Evolutionary conservation across 495 filamentous ascomycete species (phyloP).

Genomic region (Daldinia vernicosa): DNA sequence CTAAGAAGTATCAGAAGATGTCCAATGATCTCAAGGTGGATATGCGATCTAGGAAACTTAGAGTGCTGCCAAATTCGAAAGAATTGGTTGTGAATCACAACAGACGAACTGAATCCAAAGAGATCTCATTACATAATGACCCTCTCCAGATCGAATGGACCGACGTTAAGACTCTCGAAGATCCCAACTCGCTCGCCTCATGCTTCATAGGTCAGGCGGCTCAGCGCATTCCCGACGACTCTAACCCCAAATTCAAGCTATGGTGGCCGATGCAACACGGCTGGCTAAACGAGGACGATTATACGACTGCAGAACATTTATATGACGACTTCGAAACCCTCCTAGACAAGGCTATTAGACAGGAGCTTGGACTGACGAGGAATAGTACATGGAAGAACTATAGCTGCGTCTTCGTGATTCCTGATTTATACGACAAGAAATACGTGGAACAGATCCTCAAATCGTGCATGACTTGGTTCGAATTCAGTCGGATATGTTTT

Average conservation of each 20-base stretch:
- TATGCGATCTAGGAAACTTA: conserved; percentile 91
- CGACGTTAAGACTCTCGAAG: conserved; percentile 69
- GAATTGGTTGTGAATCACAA: conserved; percentile 95
- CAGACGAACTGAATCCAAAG: conserved; percentile 77
- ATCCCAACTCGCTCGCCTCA: conserved; percentile 64
- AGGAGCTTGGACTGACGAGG: conserved; percentile 78
- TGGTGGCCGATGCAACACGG: conserved; percentile 91
- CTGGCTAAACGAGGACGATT: conserved; percentile 89
- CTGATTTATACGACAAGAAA: conserved; percentile 92
- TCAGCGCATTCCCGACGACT: conserved; percentile 84
- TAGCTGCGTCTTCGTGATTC: conserved; percentile 92
- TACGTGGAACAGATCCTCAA: conserved; percentile 87
- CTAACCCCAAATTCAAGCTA: conserved; percentile 87
- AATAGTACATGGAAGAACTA: conserved; percentile 88
- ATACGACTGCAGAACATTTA: conserved; percentile 75
- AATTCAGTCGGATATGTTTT: conserved; percentile 86
- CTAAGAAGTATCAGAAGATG: conserved; percentile 80
- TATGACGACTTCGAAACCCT: conserved; percentile 87
- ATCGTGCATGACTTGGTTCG: conserved; percentile 85
- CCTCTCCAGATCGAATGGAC: conserved; percentile 95
- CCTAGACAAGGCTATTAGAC: conserved; percentile 83
- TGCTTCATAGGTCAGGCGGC: conserved; percentile 85
- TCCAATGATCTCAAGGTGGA: conserved; percentile 83
- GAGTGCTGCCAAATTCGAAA: conserved; percentile 93
- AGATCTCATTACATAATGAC: conserved; percentile 93